These are phyloP conservation scores for Mycocentrospora acerina DNA, from an alignment of 2,329 filamentous ascomycete genomes.

Conservation along the genomic window DNA sequence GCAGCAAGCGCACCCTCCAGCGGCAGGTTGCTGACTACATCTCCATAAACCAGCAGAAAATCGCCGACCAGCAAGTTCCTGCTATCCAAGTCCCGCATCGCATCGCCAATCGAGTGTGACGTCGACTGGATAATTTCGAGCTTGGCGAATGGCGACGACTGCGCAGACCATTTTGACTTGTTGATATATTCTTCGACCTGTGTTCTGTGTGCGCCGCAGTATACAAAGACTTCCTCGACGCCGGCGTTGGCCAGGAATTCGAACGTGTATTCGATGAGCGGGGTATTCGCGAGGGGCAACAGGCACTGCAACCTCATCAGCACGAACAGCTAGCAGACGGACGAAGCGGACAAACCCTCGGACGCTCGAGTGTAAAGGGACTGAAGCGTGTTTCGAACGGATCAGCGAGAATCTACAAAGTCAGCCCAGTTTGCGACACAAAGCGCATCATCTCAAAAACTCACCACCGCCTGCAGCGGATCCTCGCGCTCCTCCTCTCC, in stretches of 20 bases:
- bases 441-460: slow-evolving; percentile 27
- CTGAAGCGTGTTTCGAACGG: slow-evolving; percentile 90
- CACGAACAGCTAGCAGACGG: neutral
- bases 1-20: slow-evolving; percentile 77
- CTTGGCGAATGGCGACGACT: slow-evolving; percentile 76
- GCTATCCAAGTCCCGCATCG: slow-evolving; percentile 89
- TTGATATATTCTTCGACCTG: slow-evolving; percentile 84
- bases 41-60: slow-evolving; percentile 89
- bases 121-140: slow-evolving; percentile 86
- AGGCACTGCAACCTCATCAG: slow-evolving; percentile 67
- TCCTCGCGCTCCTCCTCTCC: slow-evolving; percentile 62
- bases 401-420: slow-evolving; percentile 77
- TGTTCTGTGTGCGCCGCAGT: slow-evolving; percentile 83
- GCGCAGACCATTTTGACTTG: slow-evolving; percentile 71
- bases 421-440: slow-evolving; percentile 16
- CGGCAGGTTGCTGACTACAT: slow-evolving; percentile 85
- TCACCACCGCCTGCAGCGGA: slow-evolving; percentile 63
- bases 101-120: slow-evolving; percentile 86
- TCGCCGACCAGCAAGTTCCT: slow-evolving; percentile 83
- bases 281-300: slow-evolving; percentile 87
- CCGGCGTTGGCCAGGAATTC: slow-evolving; percentile 94
- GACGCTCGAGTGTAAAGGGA: slow-evolving; percentile 85
- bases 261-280: slow-evolving; percentile 95
- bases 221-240: slow-evolving; percentile 91
- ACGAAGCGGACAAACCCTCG: slow-evolving; percentile 64